A percentile compares a stretch with the other conserved stretches of the same genome.
Evolutionary conservation across 2,329 filamentous ascomycete genomes (phyloP).

Genomic region (Incumbomyces lentus): DNA sequence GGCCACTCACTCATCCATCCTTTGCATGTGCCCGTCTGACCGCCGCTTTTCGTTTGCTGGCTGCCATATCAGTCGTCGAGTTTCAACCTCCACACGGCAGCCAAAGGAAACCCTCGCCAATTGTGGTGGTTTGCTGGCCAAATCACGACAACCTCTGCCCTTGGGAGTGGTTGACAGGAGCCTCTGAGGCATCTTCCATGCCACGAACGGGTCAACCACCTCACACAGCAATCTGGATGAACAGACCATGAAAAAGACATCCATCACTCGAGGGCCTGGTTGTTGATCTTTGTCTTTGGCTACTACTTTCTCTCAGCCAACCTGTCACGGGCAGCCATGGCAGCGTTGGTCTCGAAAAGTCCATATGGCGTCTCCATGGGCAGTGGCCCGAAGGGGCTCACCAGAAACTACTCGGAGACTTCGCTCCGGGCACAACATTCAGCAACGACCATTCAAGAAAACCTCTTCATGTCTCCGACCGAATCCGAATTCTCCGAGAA

Average conservation of each 20-base stretch:
- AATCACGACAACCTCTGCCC: background rate
- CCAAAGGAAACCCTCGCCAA: background rate
- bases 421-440: slow-evolving; percentile 27
- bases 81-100: background rate
- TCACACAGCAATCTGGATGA: background rate
- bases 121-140: background rate
- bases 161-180: background rate
- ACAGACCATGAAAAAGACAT: background rate
- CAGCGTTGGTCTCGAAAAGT: slow-evolving; percentile 35
- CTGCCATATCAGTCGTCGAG: background rate
- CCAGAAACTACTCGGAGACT: slow-evolving; percentile 17
- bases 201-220: background rate
- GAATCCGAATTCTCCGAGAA: slow-evolving; percentile 83
- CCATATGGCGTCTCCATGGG: slow-evolving; percentile 28
- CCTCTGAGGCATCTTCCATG: slow-evolving; percentile 3
- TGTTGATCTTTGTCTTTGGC: background rate
- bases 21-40: no score
- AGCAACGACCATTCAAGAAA: slow-evolving; percentile 28
- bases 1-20: no score
- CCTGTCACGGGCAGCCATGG: slow-evolving; percentile 3
- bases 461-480: slow-evolving; percentile 65
- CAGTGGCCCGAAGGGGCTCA: slow-evolving; percentile 11
- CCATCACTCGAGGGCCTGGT: background rate
- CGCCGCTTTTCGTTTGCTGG: no score
- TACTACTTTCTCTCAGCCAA: background rate